Base-by-base conservation (phyloP, 2,329 filamentous ascomycete species). In the Venturia nashicola region DNA sequence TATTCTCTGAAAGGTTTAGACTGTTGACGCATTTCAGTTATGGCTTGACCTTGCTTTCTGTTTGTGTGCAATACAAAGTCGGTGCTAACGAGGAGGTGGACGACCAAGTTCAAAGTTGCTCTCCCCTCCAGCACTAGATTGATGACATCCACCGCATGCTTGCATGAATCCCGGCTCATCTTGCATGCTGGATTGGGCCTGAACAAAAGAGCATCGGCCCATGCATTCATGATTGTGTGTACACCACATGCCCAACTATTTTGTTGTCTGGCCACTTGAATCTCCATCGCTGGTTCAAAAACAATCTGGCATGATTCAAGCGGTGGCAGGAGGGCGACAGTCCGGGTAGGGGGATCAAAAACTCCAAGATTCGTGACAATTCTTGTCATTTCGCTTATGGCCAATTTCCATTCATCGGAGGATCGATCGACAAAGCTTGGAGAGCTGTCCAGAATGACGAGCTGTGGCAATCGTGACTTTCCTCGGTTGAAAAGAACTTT, bases 171-270 rank as follows among this genome's bases (percentile, higher is more conserved):
- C 7, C 2, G n/a, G 20, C 20, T n/a, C 44, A 46, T 20, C 8
- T 46, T 20, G 18, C 44, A 46, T 46, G 44, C 44, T 46, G 44
- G 44, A n/a, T 46, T 11, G 11, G n/a, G 3, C 20, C 7, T 46
- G 44, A 20, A 46, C 9, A 46, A 46, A 7, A 46, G 44, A 23
- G 59, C 59, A 32, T 40, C 36, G 16, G 59, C 42, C 59, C 59
- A 61, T 39, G 59, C 36, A 18, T 61, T 61, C 34, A 61, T 16
- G 59, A 61, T 61, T 18, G 59, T 44, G n/a, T 61, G 59, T n/a
- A 61, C 34, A 20, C 59, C 59, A 14, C 59, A 61, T n/a, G 32
- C 32, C 59, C 59, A 61, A 11, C 36, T 3, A 16, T 43, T 43
- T 39, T 27, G 34, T 61, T 61, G 59, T 23, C n/a, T 7, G n/a